Evolutionary conservation across 2,329 filamentous ascomycete species (phyloP).

Genomic region (Curvularia verruculosa): DNA sequence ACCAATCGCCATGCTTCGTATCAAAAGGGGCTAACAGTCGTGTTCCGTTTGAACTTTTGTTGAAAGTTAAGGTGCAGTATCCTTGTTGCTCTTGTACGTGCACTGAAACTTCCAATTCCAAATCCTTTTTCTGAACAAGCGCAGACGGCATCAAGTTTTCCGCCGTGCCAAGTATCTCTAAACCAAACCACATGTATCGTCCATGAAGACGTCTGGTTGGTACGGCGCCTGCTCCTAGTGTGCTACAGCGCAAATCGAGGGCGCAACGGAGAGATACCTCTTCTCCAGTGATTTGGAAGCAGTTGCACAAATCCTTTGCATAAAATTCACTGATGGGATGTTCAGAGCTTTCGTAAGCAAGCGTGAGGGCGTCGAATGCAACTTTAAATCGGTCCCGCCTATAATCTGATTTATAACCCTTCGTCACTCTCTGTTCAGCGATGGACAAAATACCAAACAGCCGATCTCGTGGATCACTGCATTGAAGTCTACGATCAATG

Average conservation of each 20-base stretch:
- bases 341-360: background rate
- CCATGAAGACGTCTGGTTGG: too few species aligned
- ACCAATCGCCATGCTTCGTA: background rate
- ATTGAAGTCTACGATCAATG: background rate
- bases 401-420: background rate
- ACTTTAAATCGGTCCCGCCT: background rate
- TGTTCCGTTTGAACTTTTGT: background rate
- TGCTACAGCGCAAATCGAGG: background rate
- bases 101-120: too few species aligned
- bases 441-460: background rate
- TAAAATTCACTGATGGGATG: too few species aligned
- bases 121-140: rapidly evolving
- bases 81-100: background rate
- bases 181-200: too few species aligned
- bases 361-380: background rate
- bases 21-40: background rate
- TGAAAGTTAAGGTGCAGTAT: background rate
- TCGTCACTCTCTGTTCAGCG: background rate
- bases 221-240: too few species aligned
- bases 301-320: background rate
- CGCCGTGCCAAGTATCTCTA: too few species aligned
- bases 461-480: background rate
- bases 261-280: background rate
- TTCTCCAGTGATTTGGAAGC: background rate
- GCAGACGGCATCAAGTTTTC: background rate